Conservation (phyloP, 2,329 filamentous ascomycete species). For the Cercospora zeae-maydis region DNA sequence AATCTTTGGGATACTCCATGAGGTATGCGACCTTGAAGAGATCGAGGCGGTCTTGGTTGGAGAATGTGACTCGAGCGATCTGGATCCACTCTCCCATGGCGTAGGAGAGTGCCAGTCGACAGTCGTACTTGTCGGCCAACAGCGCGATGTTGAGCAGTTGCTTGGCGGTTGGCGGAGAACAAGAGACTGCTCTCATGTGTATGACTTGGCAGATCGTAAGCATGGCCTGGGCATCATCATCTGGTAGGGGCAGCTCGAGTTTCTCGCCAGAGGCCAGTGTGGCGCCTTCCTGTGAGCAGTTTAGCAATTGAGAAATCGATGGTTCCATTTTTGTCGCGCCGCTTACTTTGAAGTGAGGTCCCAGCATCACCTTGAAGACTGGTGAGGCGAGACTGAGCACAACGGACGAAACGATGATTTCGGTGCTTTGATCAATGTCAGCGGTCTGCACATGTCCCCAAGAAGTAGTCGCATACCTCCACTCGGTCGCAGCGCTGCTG, state of each 20-base stretch:
- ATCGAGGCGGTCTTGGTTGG: not conserved
- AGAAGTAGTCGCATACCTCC: not conserved
- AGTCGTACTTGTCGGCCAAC: constrained; percentile 8
- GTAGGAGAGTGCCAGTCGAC: not conserved
- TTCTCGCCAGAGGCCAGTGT: not conserved
- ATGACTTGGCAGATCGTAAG: not conserved
- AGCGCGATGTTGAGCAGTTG: not conserved
- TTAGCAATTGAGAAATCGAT: too few species aligned
- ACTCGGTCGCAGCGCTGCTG: not conserved
- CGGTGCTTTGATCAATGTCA: not conserved
- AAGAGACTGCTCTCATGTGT: not conserved
- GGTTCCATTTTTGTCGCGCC: too few species aligned
- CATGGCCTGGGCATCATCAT: not conserved
- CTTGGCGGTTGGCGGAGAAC: fast-evolving
- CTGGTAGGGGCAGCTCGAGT: not conserved
- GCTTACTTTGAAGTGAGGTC: constrained; percentile 8
- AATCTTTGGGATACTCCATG: not conserved
- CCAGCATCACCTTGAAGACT: constrained; percentile 18
- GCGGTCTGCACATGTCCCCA: too few species aligned
- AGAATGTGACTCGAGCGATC: not conserved
- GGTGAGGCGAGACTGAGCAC: constrained; percentile 7
- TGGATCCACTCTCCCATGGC: not conserved
- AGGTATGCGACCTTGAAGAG: not conserved
- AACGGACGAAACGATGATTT: constrained; percentile 1
- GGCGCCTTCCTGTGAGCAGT: not conserved